Evolutionary conservation across 1,284 basidiomycete species (phyloP).

Genomic region (Leccinum subfulvum): DNA sequence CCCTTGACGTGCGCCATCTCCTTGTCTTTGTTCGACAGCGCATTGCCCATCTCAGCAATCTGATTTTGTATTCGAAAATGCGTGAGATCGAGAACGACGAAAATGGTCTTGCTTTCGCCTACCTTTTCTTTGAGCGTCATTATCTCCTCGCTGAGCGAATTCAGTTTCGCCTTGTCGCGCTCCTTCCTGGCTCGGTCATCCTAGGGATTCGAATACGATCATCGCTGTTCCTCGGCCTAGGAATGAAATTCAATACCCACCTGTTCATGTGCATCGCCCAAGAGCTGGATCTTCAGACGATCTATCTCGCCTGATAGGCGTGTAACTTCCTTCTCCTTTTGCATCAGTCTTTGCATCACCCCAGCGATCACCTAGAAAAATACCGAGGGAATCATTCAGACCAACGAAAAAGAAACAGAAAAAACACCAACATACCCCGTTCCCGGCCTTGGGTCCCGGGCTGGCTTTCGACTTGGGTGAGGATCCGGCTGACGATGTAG

Average conservation of each 20-base stretch:
- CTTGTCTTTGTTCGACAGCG: conserved; percentile 60
- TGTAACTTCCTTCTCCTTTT: conserved; percentile 83
- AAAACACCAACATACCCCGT: conserved; percentile 43
- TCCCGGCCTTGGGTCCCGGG: conserved; percentile 42
- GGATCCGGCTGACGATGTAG: conserved; percentile 17
- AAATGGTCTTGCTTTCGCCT: conserved; percentile 9
- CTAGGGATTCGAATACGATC: conserved; percentile 37
- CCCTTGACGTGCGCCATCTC: conserved; percentile 78
- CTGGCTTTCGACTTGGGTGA: conserved; percentile 43
- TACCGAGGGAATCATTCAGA: conserved; percentile 1
- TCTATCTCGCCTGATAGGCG: conserved; percentile 76
- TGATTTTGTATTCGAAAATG: conserved; percentile 28
- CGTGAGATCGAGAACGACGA: conserved; percentile 2
- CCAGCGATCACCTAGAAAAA: conserved; percentile 62
- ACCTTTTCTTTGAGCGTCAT: conserved; percentile 70
- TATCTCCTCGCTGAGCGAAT: conserved; percentile 75
- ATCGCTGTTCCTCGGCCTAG: conserved; percentile 3
- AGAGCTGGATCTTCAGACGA: conserved; percentile 55
- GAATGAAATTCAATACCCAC: conserved; percentile 40
- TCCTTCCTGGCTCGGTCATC: conserved; percentile 79
- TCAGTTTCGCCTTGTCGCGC: conserved; percentile 73
- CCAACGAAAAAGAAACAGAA: background rate
- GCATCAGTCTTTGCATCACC: conserved; percentile 77
- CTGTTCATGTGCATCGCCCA: conserved; percentile 52
- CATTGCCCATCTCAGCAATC: conserved; percentile 55